Conservation (phyloP, 2,329 filamentous ascomycete genomes). For the Didymella pinodella region DNA sequence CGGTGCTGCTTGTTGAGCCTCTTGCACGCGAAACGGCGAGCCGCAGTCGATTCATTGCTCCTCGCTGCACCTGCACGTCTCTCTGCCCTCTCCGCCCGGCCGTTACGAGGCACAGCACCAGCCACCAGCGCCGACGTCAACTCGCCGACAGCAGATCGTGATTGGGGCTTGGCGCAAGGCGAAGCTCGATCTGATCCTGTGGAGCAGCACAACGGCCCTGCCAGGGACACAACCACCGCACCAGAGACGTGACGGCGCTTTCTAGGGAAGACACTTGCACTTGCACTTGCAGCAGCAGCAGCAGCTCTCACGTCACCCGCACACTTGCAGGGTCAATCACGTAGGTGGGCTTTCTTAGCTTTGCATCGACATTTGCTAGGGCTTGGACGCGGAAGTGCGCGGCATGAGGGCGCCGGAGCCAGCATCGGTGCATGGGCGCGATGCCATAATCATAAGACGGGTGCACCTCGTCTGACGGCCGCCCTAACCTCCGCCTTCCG, state of each 20-base stretch:
- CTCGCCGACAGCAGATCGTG: slow-evolving; percentile 10
- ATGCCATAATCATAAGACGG: slow-evolving; percentile 13
- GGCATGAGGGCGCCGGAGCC: slow-evolving; percentile 13
- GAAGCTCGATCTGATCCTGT: slow-evolving; percentile 8
- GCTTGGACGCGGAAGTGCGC: slow-evolving; percentile 18
- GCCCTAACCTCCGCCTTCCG: slow-evolving; percentile 13
- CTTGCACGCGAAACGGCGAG: slow-evolving; percentile 17
- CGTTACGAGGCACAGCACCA: neutral
- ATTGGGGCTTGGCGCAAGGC: slow-evolving; percentile 21
- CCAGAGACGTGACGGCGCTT: neutral
- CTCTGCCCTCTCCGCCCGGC: neutral
- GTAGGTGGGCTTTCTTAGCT: slow-evolving; percentile 22
- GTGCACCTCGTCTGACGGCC: slow-evolving; percentile 5
- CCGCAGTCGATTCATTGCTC: neutral
- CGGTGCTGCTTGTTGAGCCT: slow-evolving; percentile 10
- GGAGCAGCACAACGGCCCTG: slow-evolving; percentile 17
- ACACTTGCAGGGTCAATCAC: slow-evolving; percentile 15
- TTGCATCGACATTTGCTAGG: slow-evolving; percentile 1
- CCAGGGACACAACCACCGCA: slow-evolving; percentile 13
- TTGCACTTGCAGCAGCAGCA: neutral
- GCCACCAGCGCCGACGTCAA: slow-evolving; percentile 8
- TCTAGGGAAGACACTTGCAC: slow-evolving; percentile 7
- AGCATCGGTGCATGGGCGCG: slow-evolving; percentile 6
- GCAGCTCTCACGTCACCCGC: slow-evolving; percentile 5
- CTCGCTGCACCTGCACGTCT: neutral